A percentile compares a stretch with the other conserved stretches of the same genome.
phyloP scores from a whole-genome alignment of 768 basidiomycete species.

The Hericium rajendrae region DNA sequence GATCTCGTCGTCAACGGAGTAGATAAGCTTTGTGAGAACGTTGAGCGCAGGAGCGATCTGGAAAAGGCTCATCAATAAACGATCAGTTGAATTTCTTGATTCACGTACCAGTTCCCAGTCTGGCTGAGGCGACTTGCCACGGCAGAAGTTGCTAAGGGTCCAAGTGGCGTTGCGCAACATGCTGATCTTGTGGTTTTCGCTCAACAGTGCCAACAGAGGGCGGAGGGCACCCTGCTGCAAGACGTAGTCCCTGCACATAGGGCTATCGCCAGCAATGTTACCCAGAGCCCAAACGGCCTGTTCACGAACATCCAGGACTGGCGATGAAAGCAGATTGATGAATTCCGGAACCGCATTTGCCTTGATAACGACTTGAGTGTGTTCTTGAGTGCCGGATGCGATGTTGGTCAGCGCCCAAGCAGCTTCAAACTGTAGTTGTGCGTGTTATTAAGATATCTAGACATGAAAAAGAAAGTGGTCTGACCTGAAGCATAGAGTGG shows the following conservation, averaged over 20 bases:
- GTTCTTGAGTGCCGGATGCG: constrained; percentile 95
- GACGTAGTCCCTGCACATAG: constrained; percentile 94
- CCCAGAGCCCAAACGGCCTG: constrained; percentile 99
- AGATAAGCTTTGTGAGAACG: constrained; percentile 96
- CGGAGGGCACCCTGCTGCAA: constrained; percentile 87
- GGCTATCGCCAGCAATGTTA: constrained; percentile 98
- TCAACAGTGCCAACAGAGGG: constrained; percentile 81
- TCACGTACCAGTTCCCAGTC: constrained; percentile 87
- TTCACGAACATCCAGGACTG: constrained; percentile 93
- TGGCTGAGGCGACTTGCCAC: constrained; percentile 96
- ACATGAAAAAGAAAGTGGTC: constrained; percentile 8
- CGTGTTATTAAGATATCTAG: not conserved
- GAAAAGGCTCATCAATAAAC: constrained; percentile 3
- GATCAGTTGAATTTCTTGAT: not conserved
- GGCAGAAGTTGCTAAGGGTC: constrained; percentile 98
- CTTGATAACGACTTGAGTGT: constrained; percentile 95
- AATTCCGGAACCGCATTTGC: constrained; percentile 95
- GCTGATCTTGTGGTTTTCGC: constrained; percentile 96
- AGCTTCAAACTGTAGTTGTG: constrained; percentile 70
- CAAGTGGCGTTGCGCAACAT: constrained; percentile 99
- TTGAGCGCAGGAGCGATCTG: constrained; percentile 96
- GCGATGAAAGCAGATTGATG: constrained; percentile 91
- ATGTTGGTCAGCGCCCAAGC: constrained; percentile 98
- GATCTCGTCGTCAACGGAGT: constrained; percentile 98
- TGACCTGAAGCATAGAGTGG: constrained; percentile 77